Evolutionary conservation across 352 stramenopile genomes (phyloP).

Genomic region (Phytopythium chamaehyphon): DNA sequence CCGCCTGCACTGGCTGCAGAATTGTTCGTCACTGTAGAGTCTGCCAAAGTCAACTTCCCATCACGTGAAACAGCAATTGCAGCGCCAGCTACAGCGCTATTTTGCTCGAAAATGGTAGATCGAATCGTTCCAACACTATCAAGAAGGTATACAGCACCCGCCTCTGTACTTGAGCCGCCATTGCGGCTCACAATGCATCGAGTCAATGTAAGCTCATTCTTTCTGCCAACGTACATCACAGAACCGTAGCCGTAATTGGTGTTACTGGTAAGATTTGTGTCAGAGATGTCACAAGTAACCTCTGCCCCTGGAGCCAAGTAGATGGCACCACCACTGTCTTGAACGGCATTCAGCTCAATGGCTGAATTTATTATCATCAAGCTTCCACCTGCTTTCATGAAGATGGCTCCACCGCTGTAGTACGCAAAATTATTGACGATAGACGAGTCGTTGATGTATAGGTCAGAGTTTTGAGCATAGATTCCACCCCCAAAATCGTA

Average conservation of each 20-base stretch:
- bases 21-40: slow-evolving; percentile 34
- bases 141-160: slow-evolving; percentile 36
- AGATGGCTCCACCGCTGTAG: slow-evolving; percentile 58
- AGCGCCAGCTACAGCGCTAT: slow-evolving; percentile 30
- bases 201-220: slow-evolving; percentile 28
- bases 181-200: slow-evolving; percentile 26
- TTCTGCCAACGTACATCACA: slow-evolving; percentile 47
- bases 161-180: slow-evolving; percentile 32
- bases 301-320: slow-evolving; percentile 33
- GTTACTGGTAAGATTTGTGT: slow-evolving; percentile 36
- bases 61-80: slow-evolving; percentile 48
- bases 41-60: slow-evolving; percentile 22
- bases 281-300: slow-evolving; percentile 14
- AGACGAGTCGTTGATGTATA: slow-evolving; percentile 18
- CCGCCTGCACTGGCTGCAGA: slow-evolving; percentile 27
- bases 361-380: slow-evolving; percentile 16
- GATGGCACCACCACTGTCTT: slow-evolving; percentile 43
- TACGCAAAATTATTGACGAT: slow-evolving; percentile 45
- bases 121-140: slow-evolving; percentile 34
- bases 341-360: slow-evolving; percentile 30
- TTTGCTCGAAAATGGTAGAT: slow-evolving; percentile 30
- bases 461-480: slow-evolving; percentile 20
- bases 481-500: slow-evolving; percentile 56
- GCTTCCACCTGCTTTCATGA: slow-evolving; percentile 26
- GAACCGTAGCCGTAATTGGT: slow-evolving; percentile 48